Percentiles rank a stretch among this genome's conserved stretches.
These are phyloP conservation scores for Scedosporium minutisporum DNA, from an alignment of 2,329 filamentous ascomycete genomes.

Conservation along the genomic window DNA sequence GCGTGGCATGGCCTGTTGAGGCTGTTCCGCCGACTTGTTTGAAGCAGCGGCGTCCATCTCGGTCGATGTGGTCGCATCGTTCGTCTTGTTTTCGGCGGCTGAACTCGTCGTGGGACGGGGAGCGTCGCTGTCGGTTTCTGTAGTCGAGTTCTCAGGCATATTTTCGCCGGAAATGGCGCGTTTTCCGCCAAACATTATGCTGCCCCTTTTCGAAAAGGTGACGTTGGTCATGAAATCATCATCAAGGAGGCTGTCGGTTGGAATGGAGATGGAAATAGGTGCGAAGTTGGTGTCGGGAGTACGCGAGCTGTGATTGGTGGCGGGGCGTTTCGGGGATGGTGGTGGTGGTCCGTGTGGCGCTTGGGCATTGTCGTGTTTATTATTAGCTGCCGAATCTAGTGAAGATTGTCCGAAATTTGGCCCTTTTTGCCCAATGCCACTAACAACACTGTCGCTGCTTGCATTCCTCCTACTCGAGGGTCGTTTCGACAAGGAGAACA, in stretches of 20 bases:
- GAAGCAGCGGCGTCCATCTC: neutral
- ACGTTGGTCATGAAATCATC: slow-evolving; percentile 47
- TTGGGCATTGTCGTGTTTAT: neutral
- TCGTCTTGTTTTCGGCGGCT: neutral
- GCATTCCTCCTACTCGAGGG: neutral
- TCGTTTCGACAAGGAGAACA: neutral
- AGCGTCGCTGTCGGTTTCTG: slow-evolving; percentile 3
- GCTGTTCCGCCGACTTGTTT: slow-evolving; percentile 1
- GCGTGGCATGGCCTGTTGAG: slow-evolving; percentile 27
- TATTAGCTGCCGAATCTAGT: slow-evolving; percentile 1
- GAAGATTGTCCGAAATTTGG: slow-evolving; percentile 1
- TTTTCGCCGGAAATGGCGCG: slow-evolving; percentile 11
- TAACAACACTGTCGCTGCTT: neutral
- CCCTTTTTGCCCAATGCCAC: neutral
- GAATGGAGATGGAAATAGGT: slow-evolving; percentile 47
- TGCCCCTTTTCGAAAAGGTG: slow-evolving; percentile 54
- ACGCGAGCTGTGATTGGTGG: slow-evolving; percentile 2
- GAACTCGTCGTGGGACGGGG: neutral
- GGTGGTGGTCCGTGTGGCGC: slow-evolving; percentile 2
- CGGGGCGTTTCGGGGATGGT: slow-evolving; percentile 1
- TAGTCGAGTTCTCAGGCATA: slow-evolving; percentile 9
- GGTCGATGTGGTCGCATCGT: slow-evolving; percentile 4
- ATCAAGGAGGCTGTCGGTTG: slow-evolving; percentile 45
- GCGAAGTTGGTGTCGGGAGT: slow-evolving; percentile 22
- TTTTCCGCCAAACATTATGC: slow-evolving; percentile 49